Percentiles rank a stretch among this genome's conserved stretches.
Conservation (phyloP, 495 filamentous ascomycete genomes). For the Xanthoparmelia taractica region DNA sequence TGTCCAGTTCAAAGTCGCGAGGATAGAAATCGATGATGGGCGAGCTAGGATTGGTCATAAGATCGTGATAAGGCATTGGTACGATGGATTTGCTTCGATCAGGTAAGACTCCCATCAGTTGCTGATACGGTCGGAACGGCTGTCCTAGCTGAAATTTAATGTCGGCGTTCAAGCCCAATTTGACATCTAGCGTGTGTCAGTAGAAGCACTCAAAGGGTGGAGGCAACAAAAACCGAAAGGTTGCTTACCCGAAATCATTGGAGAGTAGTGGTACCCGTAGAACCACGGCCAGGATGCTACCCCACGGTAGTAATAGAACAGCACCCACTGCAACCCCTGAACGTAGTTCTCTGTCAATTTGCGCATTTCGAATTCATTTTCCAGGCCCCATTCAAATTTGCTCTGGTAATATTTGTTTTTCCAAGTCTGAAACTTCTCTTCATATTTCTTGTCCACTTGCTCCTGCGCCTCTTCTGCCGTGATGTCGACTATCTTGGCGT, state of each 20-base stretch:
- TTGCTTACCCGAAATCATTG: slow-evolving; percentile 75
- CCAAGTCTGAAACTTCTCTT: slow-evolving; percentile 81
- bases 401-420: slow-evolving; percentile 82
- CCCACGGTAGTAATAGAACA: slow-evolving; percentile 96
- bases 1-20: slow-evolving; percentile 93
- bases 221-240: not conserved
- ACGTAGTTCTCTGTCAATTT: slow-evolving; percentile 93
- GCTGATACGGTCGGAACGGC: slow-evolving; percentile 90
- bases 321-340: slow-evolving; percentile 94
- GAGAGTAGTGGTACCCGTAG: slow-evolving; percentile 92
- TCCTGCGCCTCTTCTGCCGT: slow-evolving; percentile 68
- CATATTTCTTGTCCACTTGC: slow-evolving; percentile 72
- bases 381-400: slow-evolving; percentile 88
- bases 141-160: slow-evolving; percentile 88
- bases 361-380: slow-evolving; percentile 72
- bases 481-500: slow-evolving; percentile 74
- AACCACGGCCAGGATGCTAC: slow-evolving; percentile 99
- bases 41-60: slow-evolving; percentile 88
- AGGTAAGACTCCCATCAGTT: slow-evolving; percentile 96
- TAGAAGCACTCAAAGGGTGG: not conserved
- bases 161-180: slow-evolving; percentile 76
- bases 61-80: slow-evolving; percentile 72
- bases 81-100: slow-evolving; percentile 97
- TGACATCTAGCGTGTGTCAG: slow-evolving; percentile 56
- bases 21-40: slow-evolving; percentile 99